phyloP scores from a whole-genome alignment of 2,329 filamentous ascomycete genomes.

The Neurospora sp. region DNA sequence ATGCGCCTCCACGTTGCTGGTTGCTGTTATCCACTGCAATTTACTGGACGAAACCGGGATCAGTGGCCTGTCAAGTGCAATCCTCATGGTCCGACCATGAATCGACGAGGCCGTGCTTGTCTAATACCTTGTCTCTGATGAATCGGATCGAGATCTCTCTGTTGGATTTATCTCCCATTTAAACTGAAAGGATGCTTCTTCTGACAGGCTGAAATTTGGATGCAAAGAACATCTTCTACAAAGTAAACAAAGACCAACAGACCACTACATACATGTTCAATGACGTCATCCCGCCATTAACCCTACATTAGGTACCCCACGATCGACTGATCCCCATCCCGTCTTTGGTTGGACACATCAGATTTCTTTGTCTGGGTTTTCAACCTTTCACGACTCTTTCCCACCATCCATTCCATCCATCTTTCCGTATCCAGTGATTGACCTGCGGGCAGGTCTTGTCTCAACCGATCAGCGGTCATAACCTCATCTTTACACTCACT shows the following conservation, averaged over 20 bases:
- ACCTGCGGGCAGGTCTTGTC: background rate
- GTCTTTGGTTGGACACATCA: background rate
- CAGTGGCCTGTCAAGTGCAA: background rate
- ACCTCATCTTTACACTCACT: background rate
- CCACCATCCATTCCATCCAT: background rate
- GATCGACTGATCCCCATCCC: background rate
- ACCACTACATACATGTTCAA: background rate
- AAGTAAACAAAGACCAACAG: background rate
- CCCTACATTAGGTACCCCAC: background rate
- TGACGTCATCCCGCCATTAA: background rate
- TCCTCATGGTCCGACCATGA: background rate
- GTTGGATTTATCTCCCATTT: background rate
- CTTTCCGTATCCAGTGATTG: background rate
- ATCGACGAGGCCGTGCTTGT: background rate
- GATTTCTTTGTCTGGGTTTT: background rate
- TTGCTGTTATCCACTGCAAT: background rate
- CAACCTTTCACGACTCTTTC: background rate
- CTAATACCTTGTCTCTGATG: background rate
- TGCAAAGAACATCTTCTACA: background rate
- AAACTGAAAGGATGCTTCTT: background rate
- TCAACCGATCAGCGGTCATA: background rate
- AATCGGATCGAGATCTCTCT: background rate
- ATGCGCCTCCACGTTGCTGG: background rate
- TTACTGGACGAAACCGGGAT: background rate
- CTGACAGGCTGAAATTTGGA: background rate